phyloP scores from a whole-genome alignment of 2,329 filamentous ascomycete species.

The Paecilomyces dactylethromorphus region DNA sequence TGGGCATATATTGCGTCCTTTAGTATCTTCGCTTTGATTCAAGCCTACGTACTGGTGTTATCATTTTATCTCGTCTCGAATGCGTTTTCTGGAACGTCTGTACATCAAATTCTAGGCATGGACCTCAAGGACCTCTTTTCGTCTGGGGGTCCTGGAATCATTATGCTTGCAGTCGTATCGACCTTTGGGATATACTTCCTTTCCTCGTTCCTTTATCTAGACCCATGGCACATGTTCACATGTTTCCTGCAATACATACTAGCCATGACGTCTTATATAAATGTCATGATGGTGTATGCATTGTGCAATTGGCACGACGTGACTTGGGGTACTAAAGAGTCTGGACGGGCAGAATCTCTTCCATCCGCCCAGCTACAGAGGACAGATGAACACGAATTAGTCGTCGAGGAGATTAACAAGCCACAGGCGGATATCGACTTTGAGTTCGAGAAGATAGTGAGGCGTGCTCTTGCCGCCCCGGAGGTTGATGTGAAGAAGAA shows the following conservation, averaged over 20 bases:
- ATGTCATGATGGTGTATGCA: conserved; percentile 97
- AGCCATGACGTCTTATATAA: conserved; percentile 96
- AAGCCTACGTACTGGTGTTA: conserved; percentile 81
- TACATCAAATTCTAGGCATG: conserved; percentile 53
- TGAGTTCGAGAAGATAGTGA: conserved; percentile 92
- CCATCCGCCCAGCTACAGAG: conserved; percentile 86
- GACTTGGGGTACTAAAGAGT: conserved; percentile 97
- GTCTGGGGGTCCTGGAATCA: conserved; percentile 74
- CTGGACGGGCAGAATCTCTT: conserved; percentile 86
- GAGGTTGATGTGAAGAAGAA: conserved; percentile 77
- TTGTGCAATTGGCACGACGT: conserved; percentile 99
- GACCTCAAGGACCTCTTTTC: conserved; percentile 73
- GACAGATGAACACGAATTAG: conserved; percentile 69
- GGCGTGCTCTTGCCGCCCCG: conserved; percentile 76
- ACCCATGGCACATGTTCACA: conserved; percentile 99
- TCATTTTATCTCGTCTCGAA: conserved; percentile 83
- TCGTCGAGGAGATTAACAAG: conserved; percentile 94
- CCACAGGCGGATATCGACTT: conserved; percentile 97
- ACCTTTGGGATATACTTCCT: conserved; percentile 97
- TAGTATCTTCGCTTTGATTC: conserved; percentile 76
- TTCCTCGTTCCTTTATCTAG: conserved; percentile 93
- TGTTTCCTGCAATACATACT: conserved; percentile 91
- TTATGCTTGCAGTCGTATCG: conserved; percentile 83
- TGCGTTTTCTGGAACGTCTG: conserved; percentile 57
- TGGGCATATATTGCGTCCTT: conserved; percentile 90